Conservation (phyloP, 108 stramenopile genomes). For the Cyclotella choctawhatcheeana region DNA sequence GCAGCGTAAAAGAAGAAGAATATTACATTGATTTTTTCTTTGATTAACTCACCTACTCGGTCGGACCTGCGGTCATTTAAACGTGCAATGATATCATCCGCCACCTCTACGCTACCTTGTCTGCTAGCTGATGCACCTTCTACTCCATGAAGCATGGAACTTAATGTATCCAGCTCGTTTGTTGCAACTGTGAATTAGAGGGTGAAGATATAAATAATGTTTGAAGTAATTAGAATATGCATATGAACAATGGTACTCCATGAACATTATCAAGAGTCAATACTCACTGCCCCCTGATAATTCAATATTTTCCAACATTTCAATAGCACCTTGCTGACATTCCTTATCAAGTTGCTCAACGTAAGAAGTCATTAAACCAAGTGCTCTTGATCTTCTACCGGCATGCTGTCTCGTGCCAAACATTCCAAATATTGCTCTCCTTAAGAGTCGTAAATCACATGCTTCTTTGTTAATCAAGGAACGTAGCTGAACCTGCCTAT, state of each 20-base stretch:
- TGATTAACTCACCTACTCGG: no score
- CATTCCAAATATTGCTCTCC: conserved; percentile 43
- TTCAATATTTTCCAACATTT: conserved; percentile 23
- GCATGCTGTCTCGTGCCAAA: conserved; percentile 53
- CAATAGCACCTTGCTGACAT: conserved; percentile 31
- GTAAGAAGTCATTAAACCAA: conserved; percentile 29
- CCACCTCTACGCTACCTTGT: conserved; percentile 23
- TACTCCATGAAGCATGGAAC: conserved; percentile 47
- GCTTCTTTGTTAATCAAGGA: conserved; percentile 44
- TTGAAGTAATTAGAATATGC: background rate
- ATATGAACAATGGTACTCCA: background rate
- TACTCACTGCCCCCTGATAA: conserved; percentile 33
- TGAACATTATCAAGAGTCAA: background rate
- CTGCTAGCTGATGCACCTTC: conserved; percentile 45
- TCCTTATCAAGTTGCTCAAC: conserved; percentile 32
- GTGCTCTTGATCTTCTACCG: conserved; percentile 27
- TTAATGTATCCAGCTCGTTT: conserved; percentile 41
- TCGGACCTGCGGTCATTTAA: conserved; percentile 37
- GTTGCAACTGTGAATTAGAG: conserved; percentile 17
- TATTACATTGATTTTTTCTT: no score
- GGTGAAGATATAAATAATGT: background rate
- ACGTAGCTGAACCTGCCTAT: conserved; percentile 40
- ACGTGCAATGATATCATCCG: conserved; percentile 23
- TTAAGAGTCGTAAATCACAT: conserved; percentile 41
- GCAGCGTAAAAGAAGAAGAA: no score